Percentiles rank a stretch among this genome's conserved stretches.
Evolutionary conservation across 164 flowering plant genomes (phyloP).

Genomic region (Dillenia turbinata): DNA sequence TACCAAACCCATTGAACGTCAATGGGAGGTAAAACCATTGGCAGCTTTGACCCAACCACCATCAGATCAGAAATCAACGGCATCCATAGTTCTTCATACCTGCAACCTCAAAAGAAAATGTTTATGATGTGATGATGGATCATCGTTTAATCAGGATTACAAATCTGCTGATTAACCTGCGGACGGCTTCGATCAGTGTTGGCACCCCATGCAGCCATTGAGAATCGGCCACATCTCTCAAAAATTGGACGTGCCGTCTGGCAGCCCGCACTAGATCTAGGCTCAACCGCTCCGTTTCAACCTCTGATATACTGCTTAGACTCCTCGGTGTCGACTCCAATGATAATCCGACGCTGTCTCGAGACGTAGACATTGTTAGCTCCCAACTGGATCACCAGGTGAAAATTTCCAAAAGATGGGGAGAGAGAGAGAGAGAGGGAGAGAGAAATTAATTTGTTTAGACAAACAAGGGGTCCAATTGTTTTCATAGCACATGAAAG

Average conservation of each 20-base stretch:
- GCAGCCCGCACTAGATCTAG: constrained; percentile 83
- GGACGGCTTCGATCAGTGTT: constrained; percentile 46
- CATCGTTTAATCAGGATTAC: too few relatives aligned
- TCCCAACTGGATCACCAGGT: background rate
- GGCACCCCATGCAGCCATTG: constrained; percentile 58
- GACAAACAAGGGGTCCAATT: background rate
- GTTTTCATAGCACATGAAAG: too few relatives aligned
- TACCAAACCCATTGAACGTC: constrained; percentile 96
- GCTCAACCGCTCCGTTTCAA: constrained; percentile 23
- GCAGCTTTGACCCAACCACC: constrained; percentile 28
- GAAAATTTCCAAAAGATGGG: background rate
- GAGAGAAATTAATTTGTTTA: background rate
- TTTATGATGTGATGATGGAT: background rate
- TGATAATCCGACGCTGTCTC: constrained; percentile 2
- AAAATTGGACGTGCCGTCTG: constrained; percentile 44
- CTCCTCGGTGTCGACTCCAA: constrained; percentile 15
- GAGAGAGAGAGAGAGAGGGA: background rate
- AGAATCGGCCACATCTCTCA: constrained; percentile 49
- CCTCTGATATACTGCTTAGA: constrained; percentile 39
- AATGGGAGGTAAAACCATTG: constrained; percentile 76
- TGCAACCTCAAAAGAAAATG: constrained; percentile 13
- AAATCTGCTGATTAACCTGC: constrained; percentile 39
- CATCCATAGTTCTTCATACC: constrained; percentile 95
- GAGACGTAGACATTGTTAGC: background rate
- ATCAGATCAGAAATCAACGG: constrained; percentile 69